phyloP scores from a whole-genome alignment of 768 basidiomycete species.

The Boletellus ananas region DNA sequence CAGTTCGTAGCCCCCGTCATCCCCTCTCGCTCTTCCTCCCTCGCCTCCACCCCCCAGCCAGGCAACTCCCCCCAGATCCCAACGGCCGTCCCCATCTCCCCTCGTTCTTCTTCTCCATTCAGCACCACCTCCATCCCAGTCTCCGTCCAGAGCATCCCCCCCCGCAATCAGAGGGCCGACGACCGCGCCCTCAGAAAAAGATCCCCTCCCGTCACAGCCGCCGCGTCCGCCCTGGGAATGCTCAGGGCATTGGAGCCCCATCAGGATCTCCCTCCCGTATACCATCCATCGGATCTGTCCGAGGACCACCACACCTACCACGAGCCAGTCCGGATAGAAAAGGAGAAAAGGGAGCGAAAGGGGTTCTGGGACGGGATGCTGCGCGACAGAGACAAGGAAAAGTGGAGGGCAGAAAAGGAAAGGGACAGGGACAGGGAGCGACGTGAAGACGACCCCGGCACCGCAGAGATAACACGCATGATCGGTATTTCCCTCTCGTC shows the following conservation, averaged over 20 bases:
- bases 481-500: constrained; percentile 46
- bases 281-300: constrained; percentile 23
- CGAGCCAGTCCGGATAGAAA: constrained; percentile 29
- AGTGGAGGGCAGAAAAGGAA: constrained; percentile 26
- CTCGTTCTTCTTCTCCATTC: constrained; percentile 47
- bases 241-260: constrained; percentile 61
- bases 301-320: constrained; percentile 30
- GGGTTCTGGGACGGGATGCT: constrained; percentile 49
- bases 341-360: constrained; percentile 45
- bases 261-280: constrained; percentile 16
- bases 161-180: constrained; percentile 16
- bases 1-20: constrained; percentile 27
- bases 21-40: constrained; percentile 50
- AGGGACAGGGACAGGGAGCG: constrained; percentile 38
- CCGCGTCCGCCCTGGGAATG: constrained; percentile 47
- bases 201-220: constrained; percentile 28
- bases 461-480: constrained; percentile 62
- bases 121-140: constrained; percentile 30
- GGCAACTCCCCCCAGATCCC: constrained; percentile 38
- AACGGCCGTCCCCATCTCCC: constrained; percentile 16
- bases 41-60: constrained; percentile 43
- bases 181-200: constrained; percentile 28
- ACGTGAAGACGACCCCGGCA: constrained; percentile 42
- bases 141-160: background rate
- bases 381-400: constrained; percentile 35